phyloP scores from a whole-genome alignment of 768 basidiomycete genomes.

The Lentinus brumalis region DNA sequence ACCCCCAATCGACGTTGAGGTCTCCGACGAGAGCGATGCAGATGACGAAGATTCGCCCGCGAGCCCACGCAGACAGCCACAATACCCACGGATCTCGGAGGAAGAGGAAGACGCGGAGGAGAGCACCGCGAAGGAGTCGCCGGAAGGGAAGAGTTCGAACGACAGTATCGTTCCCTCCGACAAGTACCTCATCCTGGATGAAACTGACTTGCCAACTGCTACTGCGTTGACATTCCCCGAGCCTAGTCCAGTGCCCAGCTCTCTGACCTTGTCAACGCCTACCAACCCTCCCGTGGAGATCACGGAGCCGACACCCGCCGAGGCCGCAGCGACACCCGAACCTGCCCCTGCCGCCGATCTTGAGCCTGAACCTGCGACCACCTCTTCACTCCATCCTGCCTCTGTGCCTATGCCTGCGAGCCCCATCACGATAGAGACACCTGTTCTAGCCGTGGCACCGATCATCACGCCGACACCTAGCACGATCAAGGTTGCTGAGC shows the following conservation, averaged over 20 bases:
- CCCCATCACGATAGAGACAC: constrained; percentile 10
- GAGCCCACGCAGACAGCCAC: constrained; percentile 22
- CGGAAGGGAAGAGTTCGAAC: constrained; percentile 5
- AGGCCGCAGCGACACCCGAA: constrained; percentile 1
- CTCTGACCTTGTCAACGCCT: not conserved
- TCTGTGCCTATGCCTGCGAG: constrained; percentile 5
- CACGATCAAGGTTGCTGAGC: constrained; percentile 20
- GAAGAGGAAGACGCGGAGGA: constrained; percentile 65
- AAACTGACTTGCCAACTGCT: constrained; percentile 31
- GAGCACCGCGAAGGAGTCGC: constrained; percentile 5
- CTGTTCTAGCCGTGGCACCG: constrained; percentile 3
- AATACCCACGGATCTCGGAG: constrained; percentile 67
- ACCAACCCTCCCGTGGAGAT: constrained; percentile 3
- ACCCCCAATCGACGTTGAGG: constrained; percentile 73
- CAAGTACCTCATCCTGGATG: constrained; percentile 34
- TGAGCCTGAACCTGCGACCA: not conserved
- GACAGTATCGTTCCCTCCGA: constrained; percentile 33
- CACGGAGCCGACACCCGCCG: constrained; percentile 16
- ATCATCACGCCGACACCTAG: constrained; percentile 17
- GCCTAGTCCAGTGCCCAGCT: constrained; percentile 3
- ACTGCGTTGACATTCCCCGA: constrained; percentile 30
- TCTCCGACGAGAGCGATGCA: constrained; percentile 82
- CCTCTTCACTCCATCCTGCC: not conserved
- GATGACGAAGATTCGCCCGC: constrained; percentile 45
- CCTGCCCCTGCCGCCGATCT: not conserved